Evolutionary conservation across 208 protist genomes (phyloP), one percentile per base, ranked within the genome.

Genomic region (Acanthamoeba healyi): DNA sequence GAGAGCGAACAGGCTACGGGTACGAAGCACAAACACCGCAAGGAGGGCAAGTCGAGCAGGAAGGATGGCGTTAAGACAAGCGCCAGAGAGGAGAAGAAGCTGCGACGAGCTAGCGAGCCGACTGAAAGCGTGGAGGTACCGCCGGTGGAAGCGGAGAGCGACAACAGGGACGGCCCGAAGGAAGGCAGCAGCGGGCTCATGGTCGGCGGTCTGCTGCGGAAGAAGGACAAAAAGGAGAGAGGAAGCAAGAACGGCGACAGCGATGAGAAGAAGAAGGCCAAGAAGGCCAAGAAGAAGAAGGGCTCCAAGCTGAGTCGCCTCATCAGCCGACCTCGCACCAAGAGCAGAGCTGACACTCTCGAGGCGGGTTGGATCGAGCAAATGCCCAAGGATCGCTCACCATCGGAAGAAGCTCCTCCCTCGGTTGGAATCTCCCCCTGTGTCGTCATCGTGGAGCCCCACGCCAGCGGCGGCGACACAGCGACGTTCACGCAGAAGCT

Each of bases 231-330:
- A 54, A 15, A 54, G 49, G 10, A 4, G 79, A 61, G 32, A 36
- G 29, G 38, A 22, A 58, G 15, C 6, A 54, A 15, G n/a, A 67
- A 61, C 5, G 40, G 32, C 44, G 40, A 14, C 29, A n/a, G n/a
- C n/a, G 40, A 90, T 2, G 44, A 40, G 1, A 32, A 84, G 44
- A 84, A 84, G 74, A 32, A 54, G 10, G 74, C 38, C 24, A 84
- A 29, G 44, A 84, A 84, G n/a, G n/a, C 49, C 10, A 54, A 6
- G 29, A 42, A 77, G 74, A 46, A 56, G 42, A 56, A 56, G 44
- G 74, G 74, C 6, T 84, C 74, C 74, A 84, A 84, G 74, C 74
- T 84, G 4, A 36, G 3, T 1, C 38, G 42, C 1, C 74, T 84
- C 44, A 84, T 84, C 36, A 29, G 7, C 2, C 15, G 74, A 6